phyloP scores from a whole-genome alignment of 306 rosid species.

The Inga oerstediana region DNA sequence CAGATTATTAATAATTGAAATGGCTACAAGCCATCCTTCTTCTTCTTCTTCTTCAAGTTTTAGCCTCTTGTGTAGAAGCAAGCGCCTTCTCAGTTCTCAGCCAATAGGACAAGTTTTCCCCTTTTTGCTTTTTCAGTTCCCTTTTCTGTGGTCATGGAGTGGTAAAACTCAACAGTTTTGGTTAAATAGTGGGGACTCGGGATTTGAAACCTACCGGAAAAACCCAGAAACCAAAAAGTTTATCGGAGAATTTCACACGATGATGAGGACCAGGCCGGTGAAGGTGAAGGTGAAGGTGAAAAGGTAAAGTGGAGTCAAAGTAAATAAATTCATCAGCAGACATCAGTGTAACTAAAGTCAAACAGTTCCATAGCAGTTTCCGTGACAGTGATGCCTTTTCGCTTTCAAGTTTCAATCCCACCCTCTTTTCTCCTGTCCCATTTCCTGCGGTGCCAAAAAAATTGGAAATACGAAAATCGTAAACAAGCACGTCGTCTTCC shows the following conservation, averaged over 20 bases:
- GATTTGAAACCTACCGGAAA: not conserved
- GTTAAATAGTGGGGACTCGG: not conserved
- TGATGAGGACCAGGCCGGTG: not conserved
- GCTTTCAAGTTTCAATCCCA: slow-evolving; percentile 1
- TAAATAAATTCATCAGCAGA: not conserved
- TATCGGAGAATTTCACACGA: not conserved
- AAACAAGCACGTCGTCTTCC: not conserved
- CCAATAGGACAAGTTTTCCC: not conserved
- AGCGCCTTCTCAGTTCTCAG: not conserved
- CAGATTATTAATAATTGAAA: not conserved
- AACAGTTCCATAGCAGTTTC: not conserved
- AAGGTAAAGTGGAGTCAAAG: not conserved
- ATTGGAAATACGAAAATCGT: not conserved
- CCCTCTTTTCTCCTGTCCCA: not conserved
- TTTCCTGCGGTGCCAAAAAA: not conserved
- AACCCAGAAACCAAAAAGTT: not conserved
- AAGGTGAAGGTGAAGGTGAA: not conserved
- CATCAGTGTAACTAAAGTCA: not conserved
- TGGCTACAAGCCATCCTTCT: not conserved
- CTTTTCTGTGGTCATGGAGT: not conserved
- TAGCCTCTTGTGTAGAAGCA: not conserved
- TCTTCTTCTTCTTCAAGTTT: no score
- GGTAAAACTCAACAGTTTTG: not conserved
- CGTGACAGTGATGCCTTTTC: not conserved
- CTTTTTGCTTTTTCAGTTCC: not conserved